A percentile compares a stretch with the other conserved stretches of the same genome.
These are phyloP conservation scores for Phytopythium oedochilum DNA, from an alignment of 352 stramenopile genomes.

Conservation along the genomic window DNA sequence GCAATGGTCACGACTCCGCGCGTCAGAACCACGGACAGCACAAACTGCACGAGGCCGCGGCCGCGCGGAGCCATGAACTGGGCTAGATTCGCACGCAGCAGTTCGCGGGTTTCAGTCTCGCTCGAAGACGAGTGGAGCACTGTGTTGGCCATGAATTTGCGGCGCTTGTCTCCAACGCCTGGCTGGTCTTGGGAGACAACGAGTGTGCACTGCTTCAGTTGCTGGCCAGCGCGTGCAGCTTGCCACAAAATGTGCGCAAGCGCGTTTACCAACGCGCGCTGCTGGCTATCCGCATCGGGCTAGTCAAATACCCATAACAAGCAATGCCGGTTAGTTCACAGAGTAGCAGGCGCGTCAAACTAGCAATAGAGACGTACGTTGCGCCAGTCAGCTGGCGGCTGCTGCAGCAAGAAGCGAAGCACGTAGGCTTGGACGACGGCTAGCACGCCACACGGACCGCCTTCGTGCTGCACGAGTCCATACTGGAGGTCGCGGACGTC, in stretches of 20 bases:
- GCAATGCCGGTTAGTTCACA: constrained; percentile 8
- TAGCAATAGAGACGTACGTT: constrained; percentile 36
- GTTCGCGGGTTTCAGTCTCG: constrained; percentile 29
- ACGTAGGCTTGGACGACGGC: constrained; percentile 92
- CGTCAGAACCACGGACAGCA: constrained; percentile 61
- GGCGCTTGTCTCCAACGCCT: constrained; percentile 10
- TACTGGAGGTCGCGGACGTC: constrained; percentile 57
- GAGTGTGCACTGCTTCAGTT: constrained; percentile 22
- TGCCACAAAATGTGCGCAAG: constrained; percentile 70
- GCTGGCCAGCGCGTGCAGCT: constrained; percentile 14
- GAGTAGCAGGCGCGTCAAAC: no score
- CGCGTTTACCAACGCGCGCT: constrained; percentile 38
- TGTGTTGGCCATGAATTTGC: constrained; percentile 41
- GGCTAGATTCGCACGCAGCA: constrained; percentile 23
- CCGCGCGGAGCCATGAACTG: constrained; percentile 54
- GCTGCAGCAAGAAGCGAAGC: constrained; percentile 66
- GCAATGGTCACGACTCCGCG: constrained; percentile 50
- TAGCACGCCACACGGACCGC: constrained; percentile 93
- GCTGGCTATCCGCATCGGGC: constrained; percentile 31
- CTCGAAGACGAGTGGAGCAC: constrained; percentile 25
- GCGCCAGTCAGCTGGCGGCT: constrained; percentile 39
- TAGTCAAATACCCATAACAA: constrained; percentile 7
- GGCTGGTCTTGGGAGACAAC: constrained; percentile 19
- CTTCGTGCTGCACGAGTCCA: constrained; percentile 91
- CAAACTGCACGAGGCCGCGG: constrained; percentile 70